Evolutionary conservation across 23 red algal genomes (phyloP).

Genomic region (Gracilariopsis chorda): DNA sequence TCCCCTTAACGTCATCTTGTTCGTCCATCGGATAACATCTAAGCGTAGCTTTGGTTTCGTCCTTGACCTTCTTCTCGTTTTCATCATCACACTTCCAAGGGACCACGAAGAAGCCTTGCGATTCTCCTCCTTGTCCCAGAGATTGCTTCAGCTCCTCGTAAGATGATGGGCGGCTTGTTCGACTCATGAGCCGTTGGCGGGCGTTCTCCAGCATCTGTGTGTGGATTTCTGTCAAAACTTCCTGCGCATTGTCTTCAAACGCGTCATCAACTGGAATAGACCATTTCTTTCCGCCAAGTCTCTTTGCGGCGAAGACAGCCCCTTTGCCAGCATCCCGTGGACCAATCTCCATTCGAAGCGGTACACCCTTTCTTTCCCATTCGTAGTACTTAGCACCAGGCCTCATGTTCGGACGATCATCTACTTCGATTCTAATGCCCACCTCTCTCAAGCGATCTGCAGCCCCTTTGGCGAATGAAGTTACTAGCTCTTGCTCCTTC

Average conservation of each 20-base stretch:
- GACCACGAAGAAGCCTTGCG: slow-evolving; percentile 79
- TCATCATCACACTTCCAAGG: slow-evolving; percentile 85
- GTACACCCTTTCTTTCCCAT: slow-evolving; percentile 97
- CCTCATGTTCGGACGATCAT: slow-evolving; percentile 81
- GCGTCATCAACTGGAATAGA: slow-evolving; percentile 50
- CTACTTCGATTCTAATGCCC: slow-evolving; percentile 67
- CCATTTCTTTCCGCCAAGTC: slow-evolving; percentile 53
- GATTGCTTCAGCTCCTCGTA: slow-evolving; percentile 81
- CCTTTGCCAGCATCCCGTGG: slow-evolving; percentile 62
- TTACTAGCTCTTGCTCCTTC: slow-evolving; percentile 33
- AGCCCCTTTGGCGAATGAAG: not conserved
- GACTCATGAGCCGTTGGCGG: not conserved
- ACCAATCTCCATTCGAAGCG: slow-evolving; percentile 94
- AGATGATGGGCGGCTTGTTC: slow-evolving; percentile 20
- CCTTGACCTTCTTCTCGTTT: slow-evolving; percentile 85
- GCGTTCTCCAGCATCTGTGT: slow-evolving; percentile 69
- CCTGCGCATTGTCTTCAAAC: slow-evolving; percentile 18
- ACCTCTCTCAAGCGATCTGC: slow-evolving; percentile 22
- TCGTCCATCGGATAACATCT: slow-evolving; percentile 88
- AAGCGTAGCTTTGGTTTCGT: slow-evolving; percentile 91
- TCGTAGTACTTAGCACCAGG: slow-evolving; percentile 96
- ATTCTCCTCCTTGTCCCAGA: slow-evolving; percentile 29
- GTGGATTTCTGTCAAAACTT: slow-evolving; percentile 73
- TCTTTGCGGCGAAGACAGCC: slow-evolving; percentile 52
- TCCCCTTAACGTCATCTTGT: slow-evolving; percentile 65